Base-by-base conservation (phyloP, 2,329 filamentous ascomycete genomes). In the Aureobasidium musti region DNA sequence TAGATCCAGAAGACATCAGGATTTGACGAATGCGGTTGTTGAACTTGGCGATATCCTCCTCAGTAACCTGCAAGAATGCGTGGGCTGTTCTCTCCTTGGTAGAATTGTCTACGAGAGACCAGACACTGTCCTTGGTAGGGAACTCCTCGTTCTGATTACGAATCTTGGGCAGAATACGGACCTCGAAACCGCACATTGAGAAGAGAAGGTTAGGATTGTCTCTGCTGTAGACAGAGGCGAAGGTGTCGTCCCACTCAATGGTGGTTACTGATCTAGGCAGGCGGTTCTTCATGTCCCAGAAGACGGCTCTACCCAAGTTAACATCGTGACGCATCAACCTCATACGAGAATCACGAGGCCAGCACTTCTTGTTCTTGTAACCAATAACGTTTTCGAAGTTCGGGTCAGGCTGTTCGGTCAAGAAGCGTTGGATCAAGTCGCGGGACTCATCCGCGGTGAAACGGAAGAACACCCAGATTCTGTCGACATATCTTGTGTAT, bases 331-430 rank as follows among this genome's bases (percentile, higher is more conserved):
- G 89, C 95, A 99, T 99, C 73, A 99, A 80, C 53, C 96, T 89
- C 96, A 99, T 99, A 60, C 95, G 88, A 28, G 93, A 97, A 77
- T 99, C 95, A 73, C 95, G 88, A 49, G 95, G 96, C 95, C 95
- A 99, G 79, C 96, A 99, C 78, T 98, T 99, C 83, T 99, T 99
- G 80, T 96, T 99, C 82, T 91, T 93, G 79, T 98, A 99, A 0
- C 95, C 95, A 72, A 99, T 98, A 49, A 99, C 95, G 70, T 99
- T 99, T 77, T 99, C 95, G 71, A 99, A 99, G 76, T 99, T 99
- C 2, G 95, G 95, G 77, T 99, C 96, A 0, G 95, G 95, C 75
- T 99, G 94, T 76, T 99, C 96, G 0, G 96, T 99, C 71, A 99
- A 83, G 84, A 98, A 99, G 11, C 95, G 90, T 77, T 99, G 95